phyloP scores from a whole-genome alignment of 2,329 filamentous ascomycete species.

The Penicillium sp. region DNA sequence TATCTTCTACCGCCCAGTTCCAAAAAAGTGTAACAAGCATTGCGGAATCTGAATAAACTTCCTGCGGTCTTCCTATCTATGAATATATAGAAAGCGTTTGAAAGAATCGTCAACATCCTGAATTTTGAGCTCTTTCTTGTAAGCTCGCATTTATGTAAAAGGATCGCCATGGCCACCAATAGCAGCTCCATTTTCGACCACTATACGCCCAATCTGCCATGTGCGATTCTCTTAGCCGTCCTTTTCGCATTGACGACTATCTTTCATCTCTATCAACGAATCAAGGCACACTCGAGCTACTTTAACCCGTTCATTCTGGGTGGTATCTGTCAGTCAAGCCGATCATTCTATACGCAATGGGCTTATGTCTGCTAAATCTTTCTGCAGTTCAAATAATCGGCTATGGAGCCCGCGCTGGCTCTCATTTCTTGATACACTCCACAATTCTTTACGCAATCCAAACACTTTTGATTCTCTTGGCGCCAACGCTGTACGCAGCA shows the following conservation, averaged over 20 bases:
- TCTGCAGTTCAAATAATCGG: constrained; percentile 27
- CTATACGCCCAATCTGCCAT: constrained; percentile 32
- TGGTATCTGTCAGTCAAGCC: constrained; percentile 21
- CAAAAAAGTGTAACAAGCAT: too few relatives aligned
- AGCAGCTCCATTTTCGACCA: constrained; percentile 18
- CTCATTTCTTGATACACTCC: constrained; percentile 20
- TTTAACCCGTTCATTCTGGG: constrained; percentile 24
- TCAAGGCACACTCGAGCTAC: constrained; percentile 15
- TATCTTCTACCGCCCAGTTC: not conserved
- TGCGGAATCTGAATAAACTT: not conserved
- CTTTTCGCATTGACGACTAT: constrained; percentile 24
- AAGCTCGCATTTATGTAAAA: not conserved
- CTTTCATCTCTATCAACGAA: constrained; percentile 19
- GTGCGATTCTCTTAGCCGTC: constrained; percentile 29
- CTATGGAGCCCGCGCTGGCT: constrained; percentile 19
- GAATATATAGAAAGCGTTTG: not conserved
- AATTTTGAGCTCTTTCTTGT: not conserved
- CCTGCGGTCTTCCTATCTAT: too few relatives aligned
- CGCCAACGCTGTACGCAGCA: constrained; percentile 54
- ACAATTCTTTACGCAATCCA: constrained; percentile 46
- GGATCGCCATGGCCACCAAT: not conserved
- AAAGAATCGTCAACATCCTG: not conserved
- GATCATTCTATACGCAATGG: not conserved
- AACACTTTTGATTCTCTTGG: constrained; percentile 51
- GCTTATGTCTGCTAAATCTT: not conserved